Evolutionary conservation across 2,329 filamentous ascomycete species (phyloP), one percentile per base, ranked within the genome.

Genomic region (Tolypocladium ovalisporum): DNA sequence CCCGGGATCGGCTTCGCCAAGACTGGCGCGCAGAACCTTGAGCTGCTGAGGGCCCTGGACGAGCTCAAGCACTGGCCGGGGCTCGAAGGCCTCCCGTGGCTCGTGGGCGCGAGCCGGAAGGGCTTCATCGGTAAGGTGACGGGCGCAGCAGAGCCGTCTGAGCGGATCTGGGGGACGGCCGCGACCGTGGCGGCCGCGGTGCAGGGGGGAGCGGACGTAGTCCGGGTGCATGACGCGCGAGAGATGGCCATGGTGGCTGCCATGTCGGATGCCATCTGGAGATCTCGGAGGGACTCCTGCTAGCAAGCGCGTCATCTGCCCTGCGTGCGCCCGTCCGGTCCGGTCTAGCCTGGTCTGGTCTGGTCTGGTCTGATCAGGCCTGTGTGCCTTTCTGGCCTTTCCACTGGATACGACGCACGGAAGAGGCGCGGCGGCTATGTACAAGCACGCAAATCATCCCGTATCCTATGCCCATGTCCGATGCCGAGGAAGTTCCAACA

Each of bases 1-100:
- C 94, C 94, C 0, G 94, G 94, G 0, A 82, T 99, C 36, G 94
- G 94, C 0, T 99, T 99, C 68, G 91, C 94, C 57, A 99, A 99
- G 76, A 86, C 83, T 0, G 78, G 80, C 56, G 77, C 80, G 44
- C 90, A 97, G 70, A 97, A 97, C 70, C 75, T 97, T 2, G 85
- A 90, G 64, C 75, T 99, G 2, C 75, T 99, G 37, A 79, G 88
- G 10, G 74, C 82, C 1, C 72, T 95, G 36, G 77, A 79, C 10
- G 81, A 85, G 62, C 74, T 96, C 61, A 78, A 86, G 34, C 73
- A 75, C 49, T 86, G 82, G 78, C 81, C 83, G 17, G 85, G 83
- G 0, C 71, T 94, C 29, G 73, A 79, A 57, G 85, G 84, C 0
- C 75, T 96, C 22, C 92, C 94, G 0, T 97, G 93, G 93, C 77